phyloP scores from a whole-genome alignment of 108 stramenopile species.

The Cyclotella kingstonii region DNA sequence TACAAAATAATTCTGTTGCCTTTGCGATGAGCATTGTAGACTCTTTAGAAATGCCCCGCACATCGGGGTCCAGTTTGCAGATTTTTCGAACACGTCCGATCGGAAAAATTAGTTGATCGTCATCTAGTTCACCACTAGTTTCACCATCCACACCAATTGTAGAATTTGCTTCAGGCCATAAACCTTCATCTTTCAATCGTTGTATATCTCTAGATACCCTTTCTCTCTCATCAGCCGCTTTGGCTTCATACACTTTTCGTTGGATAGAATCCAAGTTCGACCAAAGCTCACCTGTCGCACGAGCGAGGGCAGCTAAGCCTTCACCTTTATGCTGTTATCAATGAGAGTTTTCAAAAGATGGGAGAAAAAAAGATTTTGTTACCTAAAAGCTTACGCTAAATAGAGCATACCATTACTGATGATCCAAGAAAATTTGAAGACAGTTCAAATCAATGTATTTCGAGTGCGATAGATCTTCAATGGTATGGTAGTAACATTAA shows the following conservation, averaged over 20 bases:
- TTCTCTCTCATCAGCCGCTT: conserved; percentile 63
- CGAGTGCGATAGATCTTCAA: too few species aligned
- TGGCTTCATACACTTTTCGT: conserved; percentile 56
- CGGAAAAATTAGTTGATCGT: conserved; percentile 53
- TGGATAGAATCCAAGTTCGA: conserved; percentile 39
- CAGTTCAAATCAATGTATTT: neutral
- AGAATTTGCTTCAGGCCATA: conserved; percentile 14
- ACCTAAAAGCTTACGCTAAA: neutral
- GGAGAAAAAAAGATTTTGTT: neutral
- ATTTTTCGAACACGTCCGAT: conserved; percentile 84
- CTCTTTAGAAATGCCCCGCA: conserved; percentile 79
- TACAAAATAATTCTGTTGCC: conserved; percentile 72
- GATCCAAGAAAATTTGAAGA: neutral
- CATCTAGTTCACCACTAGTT: conserved; percentile 16
- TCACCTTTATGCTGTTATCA: conserved; percentile 55
- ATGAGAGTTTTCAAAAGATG: neutral
- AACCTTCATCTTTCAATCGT: conserved; percentile 53
- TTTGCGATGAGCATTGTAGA: conserved; percentile 73
- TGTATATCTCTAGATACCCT: conserved; percentile 51
- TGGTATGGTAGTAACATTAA: conserved; percentile 6
- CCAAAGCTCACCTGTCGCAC: conserved; percentile 65
- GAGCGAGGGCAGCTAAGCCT: conserved; percentile 59
- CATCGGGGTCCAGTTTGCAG: conserved; percentile 86
- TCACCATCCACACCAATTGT: conserved; percentile 11
- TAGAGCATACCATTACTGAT: neutral